phyloP scores from a whole-genome alignment of 164 flowering plant genomes.

The Stephania yunnanensis region DNA sequence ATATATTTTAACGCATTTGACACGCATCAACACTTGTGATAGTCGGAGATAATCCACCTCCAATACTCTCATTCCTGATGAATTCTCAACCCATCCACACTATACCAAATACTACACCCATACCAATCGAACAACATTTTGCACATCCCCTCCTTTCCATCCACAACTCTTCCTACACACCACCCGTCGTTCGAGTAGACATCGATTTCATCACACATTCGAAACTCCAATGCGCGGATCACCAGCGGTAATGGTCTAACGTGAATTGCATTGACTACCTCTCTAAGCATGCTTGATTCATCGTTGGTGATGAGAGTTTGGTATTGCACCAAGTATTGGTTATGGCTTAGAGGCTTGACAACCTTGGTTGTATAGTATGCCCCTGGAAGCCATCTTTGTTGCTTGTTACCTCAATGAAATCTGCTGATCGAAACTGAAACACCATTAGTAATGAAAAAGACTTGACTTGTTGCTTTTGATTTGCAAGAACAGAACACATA shows the following conservation, averaged over 20 bases:
- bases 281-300: constrained; percentile 7
- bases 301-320: constrained; percentile 14
- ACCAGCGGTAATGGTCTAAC: constrained; percentile 15
- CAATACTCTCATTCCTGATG: constrained; percentile 10
- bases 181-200: constrained; percentile 21
- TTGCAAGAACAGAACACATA: too few relatives aligned
- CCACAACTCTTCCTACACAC: constrained; percentile 15
- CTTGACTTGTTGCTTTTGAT: too few relatives aligned
- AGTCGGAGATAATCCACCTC: constrained; percentile 4
- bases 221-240: neutral
- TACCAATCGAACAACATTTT: constrained; percentile 4
- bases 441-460: neutral
- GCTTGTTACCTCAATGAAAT: constrained; percentile 11
- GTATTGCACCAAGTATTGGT: constrained; percentile 7
- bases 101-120: neutral
- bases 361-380: constrained; percentile 10
- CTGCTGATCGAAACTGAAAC: neutral
- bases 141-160: neutral
- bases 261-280: constrained; percentile 3
- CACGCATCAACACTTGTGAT: neutral
- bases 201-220: constrained; percentile 7
- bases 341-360: neutral
- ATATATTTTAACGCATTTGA: too few relatives aligned
- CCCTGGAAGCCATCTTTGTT: constrained; percentile 14
- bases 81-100: neutral